phyloP scores from a whole-genome alignment of 1,284 basidiomycete genomes.

The Thecaphora thlaspeos region DNA sequence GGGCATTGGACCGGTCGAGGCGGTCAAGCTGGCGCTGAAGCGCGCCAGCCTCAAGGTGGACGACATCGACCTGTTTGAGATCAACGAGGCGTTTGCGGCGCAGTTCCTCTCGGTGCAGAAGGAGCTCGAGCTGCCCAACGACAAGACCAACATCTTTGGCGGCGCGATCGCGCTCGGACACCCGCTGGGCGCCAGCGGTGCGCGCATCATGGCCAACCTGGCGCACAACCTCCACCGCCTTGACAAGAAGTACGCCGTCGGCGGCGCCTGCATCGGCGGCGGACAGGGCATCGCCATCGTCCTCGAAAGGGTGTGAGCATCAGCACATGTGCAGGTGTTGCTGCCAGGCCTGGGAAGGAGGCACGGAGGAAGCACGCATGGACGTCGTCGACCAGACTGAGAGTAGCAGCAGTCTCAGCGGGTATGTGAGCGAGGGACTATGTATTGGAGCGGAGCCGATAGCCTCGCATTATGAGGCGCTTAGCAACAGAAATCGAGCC shows the following conservation, averaged over 20 bases:
- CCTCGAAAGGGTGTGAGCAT: constrained; percentile 54
- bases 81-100: constrained; percentile 83
- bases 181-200: constrained; percentile 63
- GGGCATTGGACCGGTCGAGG: constrained; percentile 64
- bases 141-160: constrained; percentile 64
- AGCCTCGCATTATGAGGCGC: too few relatives aligned
- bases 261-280: constrained; percentile 64
- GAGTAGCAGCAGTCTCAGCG: too few relatives aligned
- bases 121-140: constrained; percentile 69
- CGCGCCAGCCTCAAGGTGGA: constrained; percentile 58
- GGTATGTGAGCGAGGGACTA: too few relatives aligned
- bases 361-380: too few relatives aligned
- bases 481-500: too few relatives aligned
- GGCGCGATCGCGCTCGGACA: constrained; percentile 63
- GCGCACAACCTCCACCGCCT: constrained; percentile 63
- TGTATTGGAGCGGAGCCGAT: too few relatives aligned
- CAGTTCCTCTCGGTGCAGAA: constrained; percentile 90
- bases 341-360: too few relatives aligned
- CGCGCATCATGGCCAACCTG: constrained; percentile 63
- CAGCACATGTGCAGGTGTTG: too few relatives aligned
- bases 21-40: constrained; percentile 57
- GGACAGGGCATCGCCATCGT: constrained; percentile 61
- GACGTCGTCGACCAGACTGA: too few relatives aligned
- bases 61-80: constrained; percentile 64
- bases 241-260: constrained; percentile 63